Conservation (phyloP, 192 early-diverging fungal species). For the Rhizophagus sp. region DNA sequence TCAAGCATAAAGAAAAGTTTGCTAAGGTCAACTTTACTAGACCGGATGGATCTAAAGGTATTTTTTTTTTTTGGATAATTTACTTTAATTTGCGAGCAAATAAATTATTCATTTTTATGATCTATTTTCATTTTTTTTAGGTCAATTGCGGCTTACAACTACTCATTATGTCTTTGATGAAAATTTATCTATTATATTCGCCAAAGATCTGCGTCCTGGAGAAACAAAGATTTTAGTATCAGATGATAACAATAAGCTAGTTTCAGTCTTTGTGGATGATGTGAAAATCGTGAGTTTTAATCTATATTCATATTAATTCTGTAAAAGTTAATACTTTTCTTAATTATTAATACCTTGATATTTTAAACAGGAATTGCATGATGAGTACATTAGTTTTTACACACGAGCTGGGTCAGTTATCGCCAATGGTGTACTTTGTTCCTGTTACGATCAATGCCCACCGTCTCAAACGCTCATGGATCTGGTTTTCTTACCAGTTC, state of each 20-base stretch:
- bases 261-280: slow-evolving; percentile 4
- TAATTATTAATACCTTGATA: not conserved
- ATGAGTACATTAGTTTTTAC: slow-evolving; percentile 23
- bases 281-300: not conserved
- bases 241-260: slow-evolving; percentile 14
- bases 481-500: slow-evolving; percentile 21
- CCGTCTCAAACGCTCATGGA: slow-evolving; percentile 8
- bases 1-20: not conserved
- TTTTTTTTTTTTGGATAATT: not conserved
- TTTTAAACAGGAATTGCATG: slow-evolving; percentile 5
- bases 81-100: not conserved
- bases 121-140: not conserved
- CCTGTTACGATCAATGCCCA: not conserved
- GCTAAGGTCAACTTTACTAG: slow-evolving; percentile 11
- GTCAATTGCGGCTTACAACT: slow-evolving; percentile 5
- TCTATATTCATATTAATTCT: not conserved
- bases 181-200: not conserved
- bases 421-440: not conserved
- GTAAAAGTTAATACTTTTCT: not conserved
- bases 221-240: slow-evolving; percentile 13
- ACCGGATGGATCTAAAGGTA: slow-evolving; percentile 20
- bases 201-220: slow-evolving; percentile 7
- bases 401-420: slow-evolving; percentile 15
- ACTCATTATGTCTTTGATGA: slow-evolving; percentile 2
- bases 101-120: not conserved